These are phyloP conservation scores for Cytospora mali DNA, from an alignment of 2,329 filamentous ascomycete species.

Conservation along the genomic window DNA sequence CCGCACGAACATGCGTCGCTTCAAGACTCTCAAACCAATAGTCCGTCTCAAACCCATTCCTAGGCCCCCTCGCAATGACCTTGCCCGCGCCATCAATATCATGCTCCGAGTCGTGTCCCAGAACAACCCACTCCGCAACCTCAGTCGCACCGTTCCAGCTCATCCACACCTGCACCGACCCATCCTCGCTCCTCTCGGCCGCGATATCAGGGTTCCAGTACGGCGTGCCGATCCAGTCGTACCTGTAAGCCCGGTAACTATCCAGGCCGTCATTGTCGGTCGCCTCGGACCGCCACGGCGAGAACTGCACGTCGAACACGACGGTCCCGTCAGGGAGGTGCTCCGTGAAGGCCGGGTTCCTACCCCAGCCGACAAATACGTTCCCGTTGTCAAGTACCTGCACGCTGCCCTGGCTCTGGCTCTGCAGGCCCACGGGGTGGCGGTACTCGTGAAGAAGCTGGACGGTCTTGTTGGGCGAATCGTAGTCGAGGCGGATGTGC, in stretches of 20 bases:
- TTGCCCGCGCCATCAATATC: constrained; percentile 23
- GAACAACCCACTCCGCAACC: constrained; percentile 28
- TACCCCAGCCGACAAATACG: constrained; percentile 50
- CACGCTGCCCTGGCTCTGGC: constrained; percentile 44
- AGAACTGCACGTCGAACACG: constrained; percentile 47
- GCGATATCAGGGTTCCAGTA: constrained; percentile 31
- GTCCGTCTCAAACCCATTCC: constrained; percentile 15
- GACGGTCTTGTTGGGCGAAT: constrained; percentile 44
- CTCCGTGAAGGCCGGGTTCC: constrained; percentile 49
- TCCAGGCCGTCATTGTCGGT: constrained; percentile 26
- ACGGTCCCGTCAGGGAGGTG: constrained; percentile 42
- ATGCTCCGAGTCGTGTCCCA: constrained; percentile 3
- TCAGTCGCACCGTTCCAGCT: constrained; percentile 40
- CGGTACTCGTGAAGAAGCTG: constrained; percentile 42
- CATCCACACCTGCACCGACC: constrained; percentile 35
- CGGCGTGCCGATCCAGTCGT: constrained; percentile 33
- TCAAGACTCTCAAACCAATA: constrained; percentile 3
- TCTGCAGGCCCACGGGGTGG: constrained; percentile 40
- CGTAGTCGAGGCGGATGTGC: constrained; percentile 41
- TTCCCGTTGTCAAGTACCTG: constrained; percentile 44
- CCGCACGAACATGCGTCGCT: constrained; percentile 22
- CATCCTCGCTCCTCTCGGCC: constrained; percentile 22
- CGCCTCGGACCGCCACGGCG: constrained; percentile 31
- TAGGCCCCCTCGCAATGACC: constrained; percentile 21
- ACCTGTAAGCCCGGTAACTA: constrained; percentile 35